A percentile compares a stretch with the other conserved stretches of the same genome.
Evolutionary conservation across 2,329 filamentous ascomycete genomes (phyloP).

Genomic region (Botryosphaeria dothidea): DNA sequence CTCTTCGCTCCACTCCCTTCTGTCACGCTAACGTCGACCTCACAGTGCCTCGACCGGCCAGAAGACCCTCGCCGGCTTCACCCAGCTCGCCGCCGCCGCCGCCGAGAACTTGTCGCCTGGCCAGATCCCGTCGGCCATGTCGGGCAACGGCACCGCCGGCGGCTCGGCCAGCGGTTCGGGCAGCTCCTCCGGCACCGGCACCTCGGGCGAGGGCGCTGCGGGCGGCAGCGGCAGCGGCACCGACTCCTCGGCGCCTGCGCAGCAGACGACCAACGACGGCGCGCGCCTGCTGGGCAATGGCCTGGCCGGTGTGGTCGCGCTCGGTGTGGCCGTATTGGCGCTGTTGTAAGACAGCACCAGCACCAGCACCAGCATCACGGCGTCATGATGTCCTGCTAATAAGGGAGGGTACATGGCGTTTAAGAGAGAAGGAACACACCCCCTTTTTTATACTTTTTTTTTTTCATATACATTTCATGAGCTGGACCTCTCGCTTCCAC

Average conservation of each 20-base stretch:
- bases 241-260: background rate
- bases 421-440: background rate
- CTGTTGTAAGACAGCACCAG: constrained; percentile 6
- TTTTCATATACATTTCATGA: background rate
- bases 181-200: background rate
- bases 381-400: too few species aligned
- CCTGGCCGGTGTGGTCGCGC: background rate
- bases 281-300: background rate
- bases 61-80: constrained; percentile 37
- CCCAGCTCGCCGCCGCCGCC: constrained; percentile 39
- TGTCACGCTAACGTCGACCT: too few species aligned
- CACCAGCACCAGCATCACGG: too few species aligned
- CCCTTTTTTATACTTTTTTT: background rate
- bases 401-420: background rate
- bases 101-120: constrained; percentile 43
- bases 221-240: background rate
- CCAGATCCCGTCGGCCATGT: background rate
- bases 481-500: background rate
- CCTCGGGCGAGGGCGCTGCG: background rate
- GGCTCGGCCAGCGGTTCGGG: background rate
- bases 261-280: constrained; percentile 10
- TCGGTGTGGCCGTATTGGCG: background rate
- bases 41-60: constrained; percentile 32
- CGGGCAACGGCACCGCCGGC: background rate
- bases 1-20: background rate